These are phyloP conservation scores for Cucurbita moschata DNA, from an alignment of 306 rosid genomes.

Conservation along the genomic window DNA sequence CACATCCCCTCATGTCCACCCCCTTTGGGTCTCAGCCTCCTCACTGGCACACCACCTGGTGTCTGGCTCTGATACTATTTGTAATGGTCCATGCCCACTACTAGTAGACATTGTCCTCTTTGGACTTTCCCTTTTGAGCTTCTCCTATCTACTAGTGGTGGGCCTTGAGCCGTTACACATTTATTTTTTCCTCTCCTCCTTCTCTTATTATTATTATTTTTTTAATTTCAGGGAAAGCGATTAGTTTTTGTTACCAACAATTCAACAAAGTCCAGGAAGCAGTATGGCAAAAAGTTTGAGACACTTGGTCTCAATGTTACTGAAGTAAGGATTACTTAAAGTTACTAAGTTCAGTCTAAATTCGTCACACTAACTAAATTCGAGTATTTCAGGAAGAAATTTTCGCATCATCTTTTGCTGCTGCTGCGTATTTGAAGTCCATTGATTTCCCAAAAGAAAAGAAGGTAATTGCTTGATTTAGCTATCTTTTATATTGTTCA, in stretches of 20 bases:
- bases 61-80: no score
- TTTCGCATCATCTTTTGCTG: slow-evolving; percentile 97
- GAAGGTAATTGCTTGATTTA: slow-evolving; percentile 33
- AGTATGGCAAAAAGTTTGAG: slow-evolving; percentile 95
- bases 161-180: background rate
- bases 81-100: no score
- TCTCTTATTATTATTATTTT: background rate
- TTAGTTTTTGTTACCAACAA: slow-evolving; percentile 95
- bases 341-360: slow-evolving; percentile 7
- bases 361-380: slow-evolving; percentile 2
- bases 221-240: slow-evolving; percentile 59
- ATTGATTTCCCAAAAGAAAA: slow-evolving; percentile 84
- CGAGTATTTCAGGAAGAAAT: slow-evolving; percentile 68
- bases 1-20: no score
- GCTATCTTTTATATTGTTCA: background rate
- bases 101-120: no score
- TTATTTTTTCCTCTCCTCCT: slow-evolving; percentile 3
- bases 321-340: slow-evolving; percentile 41
- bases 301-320: slow-evolving; percentile 74
- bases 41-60: no score
- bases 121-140: no score
- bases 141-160: no score
- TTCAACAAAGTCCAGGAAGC: slow-evolving; percentile 98
- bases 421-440: slow-evolving; percentile 88
- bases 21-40: no score